Conservation (phyloP, 495 filamentous ascomycete genomes). For the Podospora sp. region DNA sequence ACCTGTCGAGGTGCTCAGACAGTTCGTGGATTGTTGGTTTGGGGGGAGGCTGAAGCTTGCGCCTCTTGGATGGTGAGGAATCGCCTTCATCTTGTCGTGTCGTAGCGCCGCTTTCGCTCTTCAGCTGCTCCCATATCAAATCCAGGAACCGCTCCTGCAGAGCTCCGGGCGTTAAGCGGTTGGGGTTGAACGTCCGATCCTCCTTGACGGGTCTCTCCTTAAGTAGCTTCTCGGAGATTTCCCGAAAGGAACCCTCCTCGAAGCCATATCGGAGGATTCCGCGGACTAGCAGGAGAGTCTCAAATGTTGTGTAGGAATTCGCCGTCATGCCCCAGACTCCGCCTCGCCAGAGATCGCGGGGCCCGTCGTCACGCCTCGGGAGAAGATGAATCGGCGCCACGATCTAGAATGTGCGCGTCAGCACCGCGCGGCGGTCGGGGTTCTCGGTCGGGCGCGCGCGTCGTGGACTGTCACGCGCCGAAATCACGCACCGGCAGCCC, state of each 20-base stretch:
- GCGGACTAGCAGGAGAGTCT: constrained; percentile 87
- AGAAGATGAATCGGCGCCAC: constrained; percentile 55
- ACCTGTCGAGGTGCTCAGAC: constrained; percentile 62
- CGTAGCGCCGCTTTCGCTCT: constrained; percentile 31
- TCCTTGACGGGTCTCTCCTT: constrained; percentile 69
- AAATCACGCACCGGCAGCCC: constrained; percentile 14
- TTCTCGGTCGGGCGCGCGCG: constrained; percentile 22
- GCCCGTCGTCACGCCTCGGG: constrained; percentile 48
- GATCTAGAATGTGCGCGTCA: constrained; percentile 37
- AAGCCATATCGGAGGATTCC: constrained; percentile 69
- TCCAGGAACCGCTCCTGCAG: constrained; percentile 76
- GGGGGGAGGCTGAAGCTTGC: constrained; percentile 69
- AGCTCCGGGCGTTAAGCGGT: constrained; percentile 74
- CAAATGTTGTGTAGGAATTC: constrained; percentile 78
- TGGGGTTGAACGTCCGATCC: constrained; percentile 67
- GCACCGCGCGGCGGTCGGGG: constrained; percentile 4
- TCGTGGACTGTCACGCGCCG: not conserved
- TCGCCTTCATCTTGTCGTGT: constrained; percentile 38
- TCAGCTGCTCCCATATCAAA: constrained; percentile 73
- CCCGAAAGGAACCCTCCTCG: constrained; percentile 64
- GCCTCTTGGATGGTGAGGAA: constrained; percentile 63
- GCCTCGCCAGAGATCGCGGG: constrained; percentile 60
- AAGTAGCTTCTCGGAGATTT: constrained; percentile 73
- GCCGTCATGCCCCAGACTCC: constrained; percentile 58
- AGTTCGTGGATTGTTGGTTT: constrained; percentile 65